Conservation (phyloP, 2,329 filamentous ascomycete species). For the Monilinia laxa region DNA sequence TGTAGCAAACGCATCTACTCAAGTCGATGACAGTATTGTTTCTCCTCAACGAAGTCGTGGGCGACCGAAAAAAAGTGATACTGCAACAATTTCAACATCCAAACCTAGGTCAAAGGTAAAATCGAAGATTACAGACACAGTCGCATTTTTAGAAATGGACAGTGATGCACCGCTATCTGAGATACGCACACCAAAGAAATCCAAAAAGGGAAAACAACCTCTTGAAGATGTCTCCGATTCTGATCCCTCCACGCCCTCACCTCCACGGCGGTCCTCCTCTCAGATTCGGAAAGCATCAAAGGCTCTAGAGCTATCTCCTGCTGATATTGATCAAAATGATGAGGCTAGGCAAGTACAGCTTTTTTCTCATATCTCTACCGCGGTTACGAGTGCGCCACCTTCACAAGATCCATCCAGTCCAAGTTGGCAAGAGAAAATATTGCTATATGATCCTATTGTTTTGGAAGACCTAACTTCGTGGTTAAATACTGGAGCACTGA, state of each 20-base stretch:
- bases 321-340: conserved; percentile 22
- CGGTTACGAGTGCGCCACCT: conserved; percentile 52
- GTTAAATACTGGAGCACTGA: conserved; percentile 72
- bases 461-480: conserved; percentile 82
- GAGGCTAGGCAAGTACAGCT: conserved; percentile 46
- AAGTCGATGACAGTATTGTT: conserved; percentile 34
- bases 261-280: conserved; percentile 32
- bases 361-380: conserved; percentile 55
- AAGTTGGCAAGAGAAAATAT: conserved; percentile 88
- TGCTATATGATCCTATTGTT: conserved; percentile 88
- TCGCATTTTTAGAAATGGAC: conserved; percentile 30
- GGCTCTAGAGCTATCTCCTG: conserved; percentile 25
- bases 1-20: conserved; percentile 20
- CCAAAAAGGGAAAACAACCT: conserved; percentile 31
- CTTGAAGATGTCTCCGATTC: conserved; percentile 54
- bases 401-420: conserved; percentile 52
- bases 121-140: conserved; percentile 26
- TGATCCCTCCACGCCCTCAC: conserved; percentile 40
- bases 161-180: conserved; percentile 31
- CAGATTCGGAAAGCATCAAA: conserved; percentile 27
- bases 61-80: conserved; percentile 45
- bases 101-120: conserved; percentile 28
- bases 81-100: conserved; percentile 23
- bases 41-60: conserved; percentile 43
- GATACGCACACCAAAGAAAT: conserved; percentile 38